Evolutionary conservation across 2,329 filamentous ascomycete species (phyloP).

Genomic region (Stemphylium beticola): DNA sequence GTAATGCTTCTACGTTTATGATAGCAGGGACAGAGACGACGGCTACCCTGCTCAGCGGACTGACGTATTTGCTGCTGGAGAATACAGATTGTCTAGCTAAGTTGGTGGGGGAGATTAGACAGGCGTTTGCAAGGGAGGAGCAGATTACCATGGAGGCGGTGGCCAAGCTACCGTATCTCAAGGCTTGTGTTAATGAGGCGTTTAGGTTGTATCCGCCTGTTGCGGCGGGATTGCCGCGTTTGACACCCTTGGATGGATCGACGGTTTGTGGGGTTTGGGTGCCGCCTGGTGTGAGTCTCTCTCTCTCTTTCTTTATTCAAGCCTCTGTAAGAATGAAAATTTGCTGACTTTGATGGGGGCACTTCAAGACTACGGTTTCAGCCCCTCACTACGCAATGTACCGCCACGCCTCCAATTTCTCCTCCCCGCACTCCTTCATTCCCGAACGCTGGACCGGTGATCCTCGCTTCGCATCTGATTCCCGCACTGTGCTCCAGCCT

Average conservation of each 20-base stretch:
- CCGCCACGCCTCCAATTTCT: too few species aligned
- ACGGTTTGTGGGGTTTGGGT: too few species aligned
- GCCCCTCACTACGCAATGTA: too few species aligned
- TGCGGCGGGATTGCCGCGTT: slow-evolving; percentile 34
- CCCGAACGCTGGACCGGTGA: slow-evolving; percentile 52
- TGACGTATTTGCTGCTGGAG: slow-evolving; percentile 41
- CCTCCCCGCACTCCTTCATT: slow-evolving; percentile 30
- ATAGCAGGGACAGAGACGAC: slow-evolving; percentile 37
- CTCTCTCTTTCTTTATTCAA: too few species aligned
- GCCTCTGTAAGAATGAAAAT: too few species aligned
- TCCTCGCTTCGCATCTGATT: slow-evolving; percentile 30
- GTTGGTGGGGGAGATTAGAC: slow-evolving; percentile 18
- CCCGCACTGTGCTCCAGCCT: slow-evolving; percentile 47
- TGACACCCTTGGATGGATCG: slow-evolving; percentile 31
- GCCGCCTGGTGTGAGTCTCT: too few species aligned
- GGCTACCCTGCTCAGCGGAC: slow-evolving; percentile 43
- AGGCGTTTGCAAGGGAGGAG: slow-evolving; percentile 15
- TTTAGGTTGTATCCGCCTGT: slow-evolving; percentile 46
- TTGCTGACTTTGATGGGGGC: too few species aligned
- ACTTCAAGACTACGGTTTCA: too few species aligned
- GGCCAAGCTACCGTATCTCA: slow-evolving; percentile 40
- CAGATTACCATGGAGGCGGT: slow-evolving; percentile 34
- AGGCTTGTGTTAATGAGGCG: slow-evolving; percentile 42
- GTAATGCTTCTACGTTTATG: slow-evolving; percentile 44
- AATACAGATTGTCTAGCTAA: slow-evolving; percentile 15